Evolutionary conservation across 2,329 filamentous ascomycete species (phyloP), one percentile per base, ranked within the genome.

Genomic region (Waltergamsia citrina): DNA sequence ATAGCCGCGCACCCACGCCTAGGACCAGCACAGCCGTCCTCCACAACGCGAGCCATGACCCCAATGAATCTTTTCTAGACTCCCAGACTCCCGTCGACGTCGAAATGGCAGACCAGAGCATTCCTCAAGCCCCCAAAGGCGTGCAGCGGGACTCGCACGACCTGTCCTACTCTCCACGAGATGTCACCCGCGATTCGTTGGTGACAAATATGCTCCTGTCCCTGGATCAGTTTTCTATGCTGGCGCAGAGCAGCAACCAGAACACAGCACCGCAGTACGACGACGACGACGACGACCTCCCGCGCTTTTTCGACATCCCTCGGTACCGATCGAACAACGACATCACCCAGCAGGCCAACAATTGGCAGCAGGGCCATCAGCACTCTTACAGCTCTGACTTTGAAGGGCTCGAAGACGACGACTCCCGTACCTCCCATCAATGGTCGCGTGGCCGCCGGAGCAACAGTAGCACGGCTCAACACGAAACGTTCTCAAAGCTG

Each of bases 121-220:
- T n/a, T n/a, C 40, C 38, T 29, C 30, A 39, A 32, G n/a, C 26
- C 7, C 37, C 47, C 28, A 40, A 43, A 37, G 37, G 40, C 42
- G 29, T 33, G 45, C 51, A 55, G 35, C 63, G 71, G 43, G 79
- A 88, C 59, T 86, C 82, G 32, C 88, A 95, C 65, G 88, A 94
- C 56, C 70, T 95, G 41, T 88, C 85, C 38, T 69, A 94, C 48
- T 80, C 80, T 33, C 76, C 82, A 32, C 70, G 79, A 40, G 76
- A 85, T 53, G 77, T 85, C 42, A 85, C 84, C 26, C 78, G 90
- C 45, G 85, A 94, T 52, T 95, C 88, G 23, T 78, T 98, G 45
- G 86, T 98, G 39, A 83, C 92, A 58, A 94, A 95, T 57, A 92
- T 98, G 81, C 77, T 96, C 40, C 69, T 92, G 43, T 94, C 88